Evolutionary conservation across 2,329 filamentous ascomycete genomes (phyloP).

Genomic region (Macrophomina tecta): DNA sequence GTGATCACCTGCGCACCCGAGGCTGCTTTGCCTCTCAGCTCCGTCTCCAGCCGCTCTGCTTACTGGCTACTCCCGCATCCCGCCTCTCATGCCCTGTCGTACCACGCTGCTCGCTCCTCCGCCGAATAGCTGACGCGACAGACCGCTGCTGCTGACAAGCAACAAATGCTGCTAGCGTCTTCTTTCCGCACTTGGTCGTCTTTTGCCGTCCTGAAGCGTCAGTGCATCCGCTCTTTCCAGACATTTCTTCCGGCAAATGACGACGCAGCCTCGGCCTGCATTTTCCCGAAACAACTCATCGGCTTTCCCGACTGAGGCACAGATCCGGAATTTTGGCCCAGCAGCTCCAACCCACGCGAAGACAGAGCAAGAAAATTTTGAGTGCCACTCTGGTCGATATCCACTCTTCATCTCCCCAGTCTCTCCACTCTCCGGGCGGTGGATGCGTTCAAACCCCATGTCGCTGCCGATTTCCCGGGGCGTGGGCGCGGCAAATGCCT

Average conservation of each 20-base stretch:
- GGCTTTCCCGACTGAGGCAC: constrained; percentile 16
- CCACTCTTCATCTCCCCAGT: not conserved
- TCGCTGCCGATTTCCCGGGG: constrained; percentile 12
- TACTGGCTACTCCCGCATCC: not conserved
- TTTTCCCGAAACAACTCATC: constrained; percentile 9
- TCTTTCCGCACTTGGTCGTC: no score
- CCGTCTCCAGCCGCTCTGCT: constrained; percentile 17
- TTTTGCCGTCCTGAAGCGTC: not conserved
- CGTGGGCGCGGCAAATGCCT: constrained; percentile 15
- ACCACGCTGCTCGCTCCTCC: not conserved
- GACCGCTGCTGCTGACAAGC: not conserved
- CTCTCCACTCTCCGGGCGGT: not conserved
- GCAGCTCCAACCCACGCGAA: not conserved
- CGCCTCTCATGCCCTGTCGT: constrained; percentile 9
- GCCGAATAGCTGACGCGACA: not conserved
- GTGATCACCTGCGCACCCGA: constrained; percentile 5
- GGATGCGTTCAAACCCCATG: not conserved
- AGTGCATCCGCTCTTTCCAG: not conserved
- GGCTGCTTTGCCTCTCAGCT: not conserved
- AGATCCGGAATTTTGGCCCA: not conserved
- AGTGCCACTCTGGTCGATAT: constrained; percentile 9
- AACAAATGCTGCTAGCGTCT: no score
- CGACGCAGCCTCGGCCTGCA: constrained; percentile 4
- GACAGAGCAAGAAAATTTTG: not conserved
- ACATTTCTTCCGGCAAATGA: not conserved